Conservation (phyloP, 1,284 basidiomycete genomes). For the Lentinus polychrous region DNA sequence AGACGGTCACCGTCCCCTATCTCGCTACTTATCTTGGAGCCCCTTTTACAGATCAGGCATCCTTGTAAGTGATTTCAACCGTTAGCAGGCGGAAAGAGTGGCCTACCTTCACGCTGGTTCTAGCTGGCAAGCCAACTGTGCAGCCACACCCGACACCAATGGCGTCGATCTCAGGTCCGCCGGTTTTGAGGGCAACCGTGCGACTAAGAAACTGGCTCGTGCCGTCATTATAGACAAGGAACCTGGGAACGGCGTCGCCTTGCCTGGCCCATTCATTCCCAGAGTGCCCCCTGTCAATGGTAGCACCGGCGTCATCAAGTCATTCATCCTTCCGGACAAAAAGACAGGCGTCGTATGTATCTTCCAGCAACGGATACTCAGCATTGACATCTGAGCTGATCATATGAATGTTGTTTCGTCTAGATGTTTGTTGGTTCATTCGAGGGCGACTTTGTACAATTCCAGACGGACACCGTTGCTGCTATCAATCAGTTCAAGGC, state of each 20-base stretch:
- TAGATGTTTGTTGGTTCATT: slow-evolving; percentile 63
- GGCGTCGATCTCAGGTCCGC: slow-evolving; percentile 40
- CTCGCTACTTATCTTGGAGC: slow-evolving; percentile 40
- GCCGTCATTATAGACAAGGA: slow-evolving; percentile 41
- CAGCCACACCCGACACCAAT: slow-evolving; percentile 45
- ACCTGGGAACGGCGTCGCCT: slow-evolving; percentile 32
- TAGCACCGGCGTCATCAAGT: slow-evolving; percentile 50
- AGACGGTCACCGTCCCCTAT: slow-evolving; percentile 48
- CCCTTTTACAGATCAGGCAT: slow-evolving; percentile 42
- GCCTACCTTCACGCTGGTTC: not conserved
- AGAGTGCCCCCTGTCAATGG: slow-evolving; percentile 38
- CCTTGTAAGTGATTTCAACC: slow-evolving; percentile 39
- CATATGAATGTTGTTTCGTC: not conserved
- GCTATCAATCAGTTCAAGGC: slow-evolving; percentile 41
- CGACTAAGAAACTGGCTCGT: slow-evolving; percentile 24
- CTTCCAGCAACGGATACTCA: slow-evolving; percentile 2
- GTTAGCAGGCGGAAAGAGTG: not conserved
- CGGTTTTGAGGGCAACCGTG: slow-evolving; percentile 7
- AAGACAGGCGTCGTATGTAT: slow-evolving; percentile 51
- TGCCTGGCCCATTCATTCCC: slow-evolving; percentile 45
- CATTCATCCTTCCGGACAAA: slow-evolving; percentile 50
- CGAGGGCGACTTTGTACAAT: slow-evolving; percentile 38
- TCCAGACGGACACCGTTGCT: slow-evolving; percentile 46
- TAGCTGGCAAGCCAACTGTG: slow-evolving; percentile 60
- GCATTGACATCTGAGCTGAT: not conserved